Evolutionary conservation across 257 asterid species (phyloP), one percentile per base, ranked within the genome.

Genomic region (Solanum rostratum): DNA sequence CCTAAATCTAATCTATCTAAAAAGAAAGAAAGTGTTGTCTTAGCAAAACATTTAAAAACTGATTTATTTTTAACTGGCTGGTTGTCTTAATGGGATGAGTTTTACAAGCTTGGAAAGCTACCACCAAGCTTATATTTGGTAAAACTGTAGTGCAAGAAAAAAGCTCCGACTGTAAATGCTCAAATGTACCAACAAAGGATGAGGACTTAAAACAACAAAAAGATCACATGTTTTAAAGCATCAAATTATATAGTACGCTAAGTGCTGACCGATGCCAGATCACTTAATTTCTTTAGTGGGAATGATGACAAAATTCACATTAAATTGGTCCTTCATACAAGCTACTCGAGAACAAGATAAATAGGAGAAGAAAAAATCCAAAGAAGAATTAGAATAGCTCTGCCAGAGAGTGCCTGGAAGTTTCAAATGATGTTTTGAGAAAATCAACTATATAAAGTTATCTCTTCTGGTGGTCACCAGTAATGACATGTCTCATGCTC

Each of bases 201-300:
- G 41, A 73, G 81, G 41, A 71, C 53, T 43, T 30, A 30, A 29
- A 66, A 15, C 4, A 33, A 45, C 57, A 45, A 73, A 74, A 22
- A 24, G 39, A 74, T 74, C 60, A 2, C 39, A 22, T 37, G 52
- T 74, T 74, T 37, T 41, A 46, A 73, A 73, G 22, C 13, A 73
- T n/a, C 80, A 45, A 20, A 98, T 97, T 39, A 93, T 24, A n/a
- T 45, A 12, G 79, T 45, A 73, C 4, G 0, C 37, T 9, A 45
- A 43, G 4, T 22, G 27, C 37, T 45, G 80, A 71, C 30, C 11
- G 94, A 24, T 3, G 1, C 22, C 22, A 24, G 14, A 37, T 4
- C 41, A 22, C 41, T 74, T 13, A 7, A 46, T 46, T 46, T 74
- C 81, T 46, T 41, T 24, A 46, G 59, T 24, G 57, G 81, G 22